Base-by-base conservation (phyloP, 2,329 filamentous ascomycete genomes). In the Metarhizium album region DNA sequence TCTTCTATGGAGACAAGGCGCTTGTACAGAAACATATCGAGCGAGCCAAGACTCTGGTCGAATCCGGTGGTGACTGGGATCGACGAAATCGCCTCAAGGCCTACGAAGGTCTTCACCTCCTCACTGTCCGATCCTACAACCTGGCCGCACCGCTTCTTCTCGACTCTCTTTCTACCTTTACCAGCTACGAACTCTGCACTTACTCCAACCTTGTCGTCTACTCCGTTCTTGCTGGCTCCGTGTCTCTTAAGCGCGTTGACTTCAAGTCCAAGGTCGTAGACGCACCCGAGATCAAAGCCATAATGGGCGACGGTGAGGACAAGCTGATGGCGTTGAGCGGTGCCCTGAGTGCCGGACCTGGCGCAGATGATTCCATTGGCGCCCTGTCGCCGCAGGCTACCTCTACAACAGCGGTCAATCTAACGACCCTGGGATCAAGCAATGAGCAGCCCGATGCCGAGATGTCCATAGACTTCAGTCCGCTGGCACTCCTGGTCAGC, bases 191-290 rank as follows among this genome's bases (percentile, higher is more conserved):
- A 70, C 82, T 98, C 47, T 98, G 93, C 82, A 91, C 86, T 58
- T 98, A 98, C 75, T 95, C 90, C 53, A 86, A 82, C 54, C 81
- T 98, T 23, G 93, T 98, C 48, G 84, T 96, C 52, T 98, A 97
- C 73, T 90, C 93, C 1, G 91, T 97, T 22, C 83, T 98, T 33
- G 90, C 93, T 35, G 93, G 93, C 53, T 94, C 90, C 6, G 85
- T 97, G 23, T 93, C 91, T 45, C 80, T 98, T 51, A 95, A 96
- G 75, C 86, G 93, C 46, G 89, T 96, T 33, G 93, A 98, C 69
- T 98, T 98, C 80, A 98, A 98, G 77, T 87, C 87, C 58, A 97
- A 97, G 75, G 93, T 98, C 24, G 91, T 98, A 40, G 93, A 98
- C 67, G 93, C 93, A 7, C 91, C 93, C 13, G 93, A 98, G 72